phyloP scores from a whole-genome alignment of 1,139 yeast genomes.

The Yueomyces sp. region DNA sequence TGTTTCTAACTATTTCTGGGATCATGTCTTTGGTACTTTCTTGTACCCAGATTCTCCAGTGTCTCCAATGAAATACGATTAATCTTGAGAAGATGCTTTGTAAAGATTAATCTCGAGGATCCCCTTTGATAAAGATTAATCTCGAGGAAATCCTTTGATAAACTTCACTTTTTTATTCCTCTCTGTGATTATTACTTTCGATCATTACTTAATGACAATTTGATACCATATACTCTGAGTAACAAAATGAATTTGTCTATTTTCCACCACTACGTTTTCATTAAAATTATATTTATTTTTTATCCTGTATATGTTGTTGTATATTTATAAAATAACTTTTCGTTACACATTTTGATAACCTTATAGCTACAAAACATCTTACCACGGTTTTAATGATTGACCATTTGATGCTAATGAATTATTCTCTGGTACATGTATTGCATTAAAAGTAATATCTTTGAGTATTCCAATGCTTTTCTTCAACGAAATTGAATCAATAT shows the following conservation, averaged over 20 bases:
- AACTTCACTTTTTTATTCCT: background rate
- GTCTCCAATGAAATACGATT: conserved; percentile 23
- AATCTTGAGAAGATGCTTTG: background rate
- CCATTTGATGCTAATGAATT: background rate
- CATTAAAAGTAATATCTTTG: background rate
- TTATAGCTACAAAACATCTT: background rate
- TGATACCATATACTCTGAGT: too few species aligned
- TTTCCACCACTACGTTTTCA: too few species aligned
- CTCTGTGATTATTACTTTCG: too few species aligned
- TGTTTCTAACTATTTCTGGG: conserved; percentile 91
- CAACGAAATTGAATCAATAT: background rate
- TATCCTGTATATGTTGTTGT: too few species aligned
- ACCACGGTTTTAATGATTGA: background rate
- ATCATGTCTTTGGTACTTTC: conserved; percentile 69
- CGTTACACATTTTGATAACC: background rate
- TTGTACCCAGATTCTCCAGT: conserved; percentile 28
- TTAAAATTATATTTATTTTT: too few species aligned
- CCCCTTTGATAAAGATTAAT: too few species aligned
- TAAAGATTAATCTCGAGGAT: too few species aligned
- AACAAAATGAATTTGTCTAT: too few species aligned
- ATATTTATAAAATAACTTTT: too few species aligned
- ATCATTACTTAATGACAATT: too few species aligned
- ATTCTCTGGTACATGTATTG: background rate
- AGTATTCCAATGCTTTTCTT: background rate
- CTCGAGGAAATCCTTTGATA: too few species aligned